These are phyloP conservation scores for Wickerhamomyces strasburgensis DNA, from an alignment of 805 yeast species.

Conservation along the genomic window DNA sequence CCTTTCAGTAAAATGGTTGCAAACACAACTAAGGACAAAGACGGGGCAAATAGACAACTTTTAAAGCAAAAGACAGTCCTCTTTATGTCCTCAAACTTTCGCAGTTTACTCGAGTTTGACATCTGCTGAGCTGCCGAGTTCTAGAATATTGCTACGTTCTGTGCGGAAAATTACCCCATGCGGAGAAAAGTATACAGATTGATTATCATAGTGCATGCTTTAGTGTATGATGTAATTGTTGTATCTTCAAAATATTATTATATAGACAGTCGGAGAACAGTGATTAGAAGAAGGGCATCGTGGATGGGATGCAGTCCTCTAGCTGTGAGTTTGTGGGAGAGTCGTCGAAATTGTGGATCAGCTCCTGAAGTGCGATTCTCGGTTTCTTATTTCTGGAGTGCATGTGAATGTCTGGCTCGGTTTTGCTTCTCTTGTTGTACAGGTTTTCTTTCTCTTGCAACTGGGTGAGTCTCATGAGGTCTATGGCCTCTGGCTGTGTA, in stretches of 20 bases:
- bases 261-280: too few species aligned
- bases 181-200: neutral
- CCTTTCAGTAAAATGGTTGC: too few species aligned
- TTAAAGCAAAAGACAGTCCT: too few species aligned
- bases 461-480: slow-evolving; percentile 16
- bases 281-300: slow-evolving; percentile 1
- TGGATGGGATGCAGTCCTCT: slow-evolving; percentile 4
- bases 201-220: too few species aligned
- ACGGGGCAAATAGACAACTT: too few species aligned
- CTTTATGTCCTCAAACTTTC: too few species aligned
- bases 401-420: neutral
- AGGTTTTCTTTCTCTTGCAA: slow-evolving; percentile 6
- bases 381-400: neutral
- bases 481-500: slow-evolving; percentile 24
- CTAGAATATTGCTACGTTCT: too few species aligned
- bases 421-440: slow-evolving; percentile 2
- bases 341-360: neutral
- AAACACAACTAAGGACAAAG: too few species aligned
- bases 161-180: neutral
- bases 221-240: too few species aligned
- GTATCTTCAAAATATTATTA: too few species aligned
- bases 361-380: neutral
- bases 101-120: neutral
- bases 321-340: neutral
- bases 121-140: neutral